Conservation (phyloP, 495 filamentous ascomycete genomes). For the Rhizodiscina lignyota region DNA sequence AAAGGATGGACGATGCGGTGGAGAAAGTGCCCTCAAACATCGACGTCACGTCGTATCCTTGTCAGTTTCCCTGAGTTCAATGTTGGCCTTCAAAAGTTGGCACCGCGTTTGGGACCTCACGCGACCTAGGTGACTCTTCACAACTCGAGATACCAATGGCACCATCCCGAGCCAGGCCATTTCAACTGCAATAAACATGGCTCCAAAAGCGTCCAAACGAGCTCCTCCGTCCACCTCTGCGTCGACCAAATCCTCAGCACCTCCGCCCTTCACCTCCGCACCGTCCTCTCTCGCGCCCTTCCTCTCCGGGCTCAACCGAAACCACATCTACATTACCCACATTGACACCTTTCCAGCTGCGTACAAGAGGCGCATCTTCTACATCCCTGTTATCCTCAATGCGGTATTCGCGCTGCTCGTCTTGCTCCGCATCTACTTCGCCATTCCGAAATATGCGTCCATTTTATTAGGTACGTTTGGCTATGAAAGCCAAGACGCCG, state of each 20-base stretch:
- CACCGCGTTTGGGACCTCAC: too few species aligned
- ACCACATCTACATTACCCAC: conserved; percentile 63
- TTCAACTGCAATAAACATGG: too few species aligned
- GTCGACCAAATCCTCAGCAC: conserved; percentile 1
- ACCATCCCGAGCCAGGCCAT: not conserved
- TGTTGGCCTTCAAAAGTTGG: too few species aligned
- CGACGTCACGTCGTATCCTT: too few species aligned
- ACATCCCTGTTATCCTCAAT: conserved; percentile 56
- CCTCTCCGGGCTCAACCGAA: conserved; percentile 35
- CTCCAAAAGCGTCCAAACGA: not conserved
- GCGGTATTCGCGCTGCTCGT: conserved; percentile 39
- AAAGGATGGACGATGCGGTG: too few species aligned
- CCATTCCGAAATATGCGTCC: conserved; percentile 47
- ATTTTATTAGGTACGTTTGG: conserved; percentile 42
- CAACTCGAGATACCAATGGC: not conserved
- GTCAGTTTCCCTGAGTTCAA: too few species aligned
- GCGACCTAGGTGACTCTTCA: too few species aligned
- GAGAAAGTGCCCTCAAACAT: too few species aligned
- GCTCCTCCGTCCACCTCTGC: not conserved
- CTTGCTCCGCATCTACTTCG: conserved; percentile 40
- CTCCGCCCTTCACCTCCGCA: conserved; percentile 1
- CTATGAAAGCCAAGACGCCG: conserved; percentile 40
- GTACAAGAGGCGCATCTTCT: conserved; percentile 63
- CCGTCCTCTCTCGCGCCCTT: conserved; percentile 3
- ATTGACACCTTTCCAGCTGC: conserved; percentile 45